These are phyloP conservation scores for Cytospora piceicola DNA, from an alignment of 2,329 filamentous ascomycete genomes.

Conservation along the genomic window DNA sequence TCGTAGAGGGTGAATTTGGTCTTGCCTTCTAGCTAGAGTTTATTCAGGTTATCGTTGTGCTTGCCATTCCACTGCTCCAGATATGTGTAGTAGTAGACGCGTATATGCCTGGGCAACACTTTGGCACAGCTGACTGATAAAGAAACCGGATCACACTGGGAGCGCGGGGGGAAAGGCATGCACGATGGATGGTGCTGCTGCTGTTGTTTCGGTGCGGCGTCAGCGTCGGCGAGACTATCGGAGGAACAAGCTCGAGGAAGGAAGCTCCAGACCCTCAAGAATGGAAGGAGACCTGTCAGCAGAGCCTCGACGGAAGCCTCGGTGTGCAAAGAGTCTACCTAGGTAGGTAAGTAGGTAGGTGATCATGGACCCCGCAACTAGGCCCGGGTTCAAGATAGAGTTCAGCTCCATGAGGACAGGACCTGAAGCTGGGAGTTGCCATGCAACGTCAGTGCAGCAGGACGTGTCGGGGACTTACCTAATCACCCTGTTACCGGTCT, in stretches of 20 bases:
- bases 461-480: slow-evolving; percentile 5
- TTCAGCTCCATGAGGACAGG: slow-evolving; percentile 9
- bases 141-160: slow-evolving; percentile 2
- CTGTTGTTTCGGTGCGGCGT: slow-evolving; percentile 8
- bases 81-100: not conserved
- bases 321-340: slow-evolving; percentile 1
- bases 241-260: not conserved
- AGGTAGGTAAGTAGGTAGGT: not conserved
- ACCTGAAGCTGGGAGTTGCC: slow-evolving; percentile 11
- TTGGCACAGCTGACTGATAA: slow-evolving; percentile 8
- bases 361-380: not conserved
- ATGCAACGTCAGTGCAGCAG: slow-evolving; percentile 8
- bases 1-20: not conserved
- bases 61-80: slow-evolving; percentile 1
- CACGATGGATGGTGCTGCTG: slow-evolving; percentile 3
- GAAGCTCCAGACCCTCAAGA: slow-evolving; percentile 15
- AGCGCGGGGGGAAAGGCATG: slow-evolving; percentile 9
- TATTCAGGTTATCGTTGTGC: not conserved
- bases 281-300: slow-evolving; percentile 5
- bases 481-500: slow-evolving; percentile 6
- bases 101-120: slow-evolving; percentile 7
- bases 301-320: slow-evolving; percentile 19
- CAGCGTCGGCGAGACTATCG: not conserved
- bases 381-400: not conserved
- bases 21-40: not conserved